These are phyloP conservation scores for Colletotrichum falcatum DNA, from an alignment of 2,329 filamentous ascomycete genomes.

Conservation along the genomic window DNA sequence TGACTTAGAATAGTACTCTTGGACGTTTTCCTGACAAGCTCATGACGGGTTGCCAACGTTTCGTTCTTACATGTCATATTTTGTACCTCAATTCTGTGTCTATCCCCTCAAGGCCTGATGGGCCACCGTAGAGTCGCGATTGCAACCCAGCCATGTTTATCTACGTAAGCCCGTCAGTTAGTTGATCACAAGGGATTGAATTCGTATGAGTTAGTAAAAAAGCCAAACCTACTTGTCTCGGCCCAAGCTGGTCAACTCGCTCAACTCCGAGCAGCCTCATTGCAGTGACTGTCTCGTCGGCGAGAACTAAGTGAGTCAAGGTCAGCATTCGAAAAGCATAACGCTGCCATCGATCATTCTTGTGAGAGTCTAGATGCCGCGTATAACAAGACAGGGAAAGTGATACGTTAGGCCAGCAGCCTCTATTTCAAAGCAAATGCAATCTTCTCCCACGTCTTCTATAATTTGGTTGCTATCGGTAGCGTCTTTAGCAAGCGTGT, in stretches of 20 bases:
- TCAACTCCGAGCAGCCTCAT: conserved; percentile 47
- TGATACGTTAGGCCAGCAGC: too few relatives aligned
- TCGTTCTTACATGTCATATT: not conserved
- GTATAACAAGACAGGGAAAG: too few relatives aligned
- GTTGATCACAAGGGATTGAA: not conserved
- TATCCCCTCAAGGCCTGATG: conserved; percentile 43
- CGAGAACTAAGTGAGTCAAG: conserved; percentile 40
- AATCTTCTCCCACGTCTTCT: too few relatives aligned
- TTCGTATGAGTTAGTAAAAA: not conserved
- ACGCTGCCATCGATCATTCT: too few relatives aligned
- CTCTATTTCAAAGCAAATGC: too few relatives aligned
- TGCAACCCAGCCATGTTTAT: conserved; percentile 41
- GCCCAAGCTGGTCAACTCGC: conserved; percentile 42
- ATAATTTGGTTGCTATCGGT: too few relatives aligned
- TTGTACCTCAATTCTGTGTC: conserved; percentile 32
- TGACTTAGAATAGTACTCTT: too few relatives aligned
- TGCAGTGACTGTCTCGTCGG: conserved; percentile 45
- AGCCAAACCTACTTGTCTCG: conserved; percentile 44
- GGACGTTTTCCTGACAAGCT: too few relatives aligned
- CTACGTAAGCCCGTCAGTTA: not conserved
- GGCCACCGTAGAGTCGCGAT: conserved; percentile 41
- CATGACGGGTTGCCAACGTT: not conserved
- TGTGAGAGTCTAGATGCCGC: too few relatives aligned
- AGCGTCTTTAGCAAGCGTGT: too few relatives aligned
- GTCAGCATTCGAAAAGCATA: conserved; percentile 14